phyloP scores from a whole-genome alignment of 805 yeast genomes.

The Saccharomycopsis sp. region DNA sequence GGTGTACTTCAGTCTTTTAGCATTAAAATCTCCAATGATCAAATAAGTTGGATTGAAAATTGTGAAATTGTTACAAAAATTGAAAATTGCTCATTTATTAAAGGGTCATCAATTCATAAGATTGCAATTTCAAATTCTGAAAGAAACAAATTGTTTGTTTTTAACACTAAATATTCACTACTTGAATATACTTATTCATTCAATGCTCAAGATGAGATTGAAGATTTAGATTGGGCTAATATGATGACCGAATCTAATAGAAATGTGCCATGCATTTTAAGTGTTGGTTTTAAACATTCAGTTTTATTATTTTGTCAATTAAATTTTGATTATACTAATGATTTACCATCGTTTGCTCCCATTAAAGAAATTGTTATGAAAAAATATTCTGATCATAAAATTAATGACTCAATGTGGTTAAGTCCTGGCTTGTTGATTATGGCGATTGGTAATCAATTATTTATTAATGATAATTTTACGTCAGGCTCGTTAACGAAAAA shows the following conservation, averaged over 20 bases:
- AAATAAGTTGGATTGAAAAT: slow-evolving; percentile 43
- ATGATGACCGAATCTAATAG: slow-evolving; percentile 26
- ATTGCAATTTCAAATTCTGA: slow-evolving; percentile 59
- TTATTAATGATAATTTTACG: slow-evolving; percentile 54
- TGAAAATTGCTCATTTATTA: slow-evolving; percentile 38
- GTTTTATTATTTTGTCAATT: slow-evolving; percentile 70
- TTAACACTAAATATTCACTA: slow-evolving; percentile 65
- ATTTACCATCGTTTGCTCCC: slow-evolving; percentile 65
- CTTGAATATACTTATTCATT: slow-evolving; percentile 49
- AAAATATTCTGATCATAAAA: slow-evolving; percentile 62
- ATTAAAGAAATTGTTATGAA: slow-evolving; percentile 64
- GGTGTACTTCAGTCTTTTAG: slow-evolving; percentile 43
- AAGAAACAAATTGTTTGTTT: slow-evolving; percentile 48
- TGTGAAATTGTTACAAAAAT: slow-evolving; percentile 47
- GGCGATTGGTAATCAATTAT: slow-evolving; percentile 85
- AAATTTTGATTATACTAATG: slow-evolving; percentile 81
- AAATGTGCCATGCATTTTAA: slow-evolving; percentile 57
- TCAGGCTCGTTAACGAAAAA: slow-evolving; percentile 34
- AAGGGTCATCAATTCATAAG: slow-evolving; percentile 69
- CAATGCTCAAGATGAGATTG: slow-evolving; percentile 31
- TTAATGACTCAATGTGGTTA: slow-evolving; percentile 88
- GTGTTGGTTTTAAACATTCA: slow-evolving; percentile 62
- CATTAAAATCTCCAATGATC: slow-evolving; percentile 23
- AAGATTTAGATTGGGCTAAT: slow-evolving; percentile 85
- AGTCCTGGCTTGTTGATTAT: slow-evolving; percentile 67